phyloP scores from a whole-genome alignment of 2,329 filamentous ascomycete species.

The Diaporthe humulicola region DNA sequence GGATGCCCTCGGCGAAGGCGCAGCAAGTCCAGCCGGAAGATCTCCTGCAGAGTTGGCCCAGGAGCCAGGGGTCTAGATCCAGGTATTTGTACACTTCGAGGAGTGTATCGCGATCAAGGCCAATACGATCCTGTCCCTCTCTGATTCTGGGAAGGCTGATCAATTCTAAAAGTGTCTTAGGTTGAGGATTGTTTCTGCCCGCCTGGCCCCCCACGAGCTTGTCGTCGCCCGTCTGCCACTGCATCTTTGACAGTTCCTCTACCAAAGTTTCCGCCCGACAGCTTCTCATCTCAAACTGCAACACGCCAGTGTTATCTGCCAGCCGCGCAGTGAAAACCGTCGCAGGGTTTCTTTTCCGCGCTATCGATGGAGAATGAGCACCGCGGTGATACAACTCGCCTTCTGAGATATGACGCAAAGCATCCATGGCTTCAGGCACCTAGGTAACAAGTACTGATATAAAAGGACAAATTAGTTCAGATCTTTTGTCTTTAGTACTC shows the following conservation, averaged over 20 bases:
- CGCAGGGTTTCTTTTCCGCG: not conserved
- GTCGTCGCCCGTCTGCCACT: not conserved
- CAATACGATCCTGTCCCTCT: not conserved
- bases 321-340: not conserved
- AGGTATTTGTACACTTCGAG: not conserved
- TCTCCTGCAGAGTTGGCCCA: not conserved
- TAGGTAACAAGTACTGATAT: too few species aligned
- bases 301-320: not conserved
- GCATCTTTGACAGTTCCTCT: not conserved
- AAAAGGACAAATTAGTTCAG: too few species aligned
- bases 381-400: not conserved
- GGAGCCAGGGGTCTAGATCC: not conserved
- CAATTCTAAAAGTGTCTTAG: not conserved
- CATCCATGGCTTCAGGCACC: too few species aligned
- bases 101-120: not conserved
- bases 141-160: not conserved
- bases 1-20: not conserved
- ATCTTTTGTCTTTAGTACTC: too few species aligned
- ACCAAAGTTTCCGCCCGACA: not conserved
- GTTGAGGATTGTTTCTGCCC: not conserved
- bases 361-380: not conserved
- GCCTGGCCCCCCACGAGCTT: not conserved
- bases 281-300: not conserved
- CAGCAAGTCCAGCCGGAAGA: not conserved
- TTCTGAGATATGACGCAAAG: too few species aligned